These are phyloP conservation scores for Aureobasidium melanogenum DNA, from an alignment of 2,329 filamentous ascomycete genomes.

Conservation along the genomic window DNA sequence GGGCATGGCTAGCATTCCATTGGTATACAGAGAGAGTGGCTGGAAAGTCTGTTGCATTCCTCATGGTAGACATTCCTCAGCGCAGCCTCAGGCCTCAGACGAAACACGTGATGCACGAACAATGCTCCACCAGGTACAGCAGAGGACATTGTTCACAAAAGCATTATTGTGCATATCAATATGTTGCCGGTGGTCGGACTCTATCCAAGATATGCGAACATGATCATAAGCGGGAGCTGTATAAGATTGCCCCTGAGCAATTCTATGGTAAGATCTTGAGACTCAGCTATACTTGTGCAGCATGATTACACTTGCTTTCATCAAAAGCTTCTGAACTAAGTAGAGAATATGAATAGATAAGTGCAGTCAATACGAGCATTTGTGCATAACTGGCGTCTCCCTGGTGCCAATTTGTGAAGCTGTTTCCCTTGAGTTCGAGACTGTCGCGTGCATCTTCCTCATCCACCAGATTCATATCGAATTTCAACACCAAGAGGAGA, in stretches of 20 bases:
- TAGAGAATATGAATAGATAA: background rate
- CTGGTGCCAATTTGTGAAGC: background rate
- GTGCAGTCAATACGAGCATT: background rate
- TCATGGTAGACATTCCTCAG: background rate
- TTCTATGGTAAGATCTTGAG: background rate
- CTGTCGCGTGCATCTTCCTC: background rate
- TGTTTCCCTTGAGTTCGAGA: background rate
- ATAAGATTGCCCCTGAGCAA: background rate
- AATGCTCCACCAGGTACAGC: background rate
- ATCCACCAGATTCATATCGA: no score
- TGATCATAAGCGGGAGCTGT: no score
- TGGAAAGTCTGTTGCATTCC: background rate
- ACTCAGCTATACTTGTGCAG: no score
- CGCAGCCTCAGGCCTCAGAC: background rate
- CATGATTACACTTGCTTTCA: no score
- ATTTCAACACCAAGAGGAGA: background rate
- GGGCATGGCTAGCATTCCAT: background rate
- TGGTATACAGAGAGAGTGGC: background rate
- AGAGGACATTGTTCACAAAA: background rate
- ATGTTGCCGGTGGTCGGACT: no score
- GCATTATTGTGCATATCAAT: background rate
- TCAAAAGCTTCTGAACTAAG: no score
- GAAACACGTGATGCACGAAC: background rate
- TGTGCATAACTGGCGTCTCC: background rate
- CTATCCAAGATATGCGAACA: background rate